A percentile compares a stretch with the other conserved stretches of the same genome.
Conservation (phyloP, 129 eudicot species). For the Apium graveolens region DNA sequence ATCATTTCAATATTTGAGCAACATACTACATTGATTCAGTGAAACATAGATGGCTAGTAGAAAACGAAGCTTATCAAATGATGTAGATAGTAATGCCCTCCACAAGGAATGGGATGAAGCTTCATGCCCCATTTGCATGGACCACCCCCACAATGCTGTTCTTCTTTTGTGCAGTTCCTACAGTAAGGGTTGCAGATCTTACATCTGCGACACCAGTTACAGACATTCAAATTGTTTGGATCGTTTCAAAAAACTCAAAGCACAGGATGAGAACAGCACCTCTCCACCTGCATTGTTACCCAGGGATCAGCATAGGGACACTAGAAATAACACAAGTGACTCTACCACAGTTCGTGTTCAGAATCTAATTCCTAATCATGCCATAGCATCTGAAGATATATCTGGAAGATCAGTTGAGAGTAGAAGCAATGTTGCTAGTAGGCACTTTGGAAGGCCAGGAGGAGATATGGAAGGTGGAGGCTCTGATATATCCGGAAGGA, state of each 20-base stretch:
- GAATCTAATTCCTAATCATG: constrained; percentile 9
- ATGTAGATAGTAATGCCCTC: constrained; percentile 47
- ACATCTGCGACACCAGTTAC: constrained; percentile 89
- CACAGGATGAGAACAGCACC: constrained; percentile 27
- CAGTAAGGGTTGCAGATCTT: constrained; percentile 79
- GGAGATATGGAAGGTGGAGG: constrained; percentile 11
- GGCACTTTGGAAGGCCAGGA: not conserved
- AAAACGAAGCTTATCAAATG: constrained; percentile 64
- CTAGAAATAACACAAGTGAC: constrained; percentile 9
- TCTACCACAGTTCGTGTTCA: constrained; percentile 15
- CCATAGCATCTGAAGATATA: constrained; percentile 24
- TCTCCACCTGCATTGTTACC: constrained; percentile 16
- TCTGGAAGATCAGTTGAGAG: constrained; percentile 21
- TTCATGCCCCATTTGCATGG: constrained; percentile 94
- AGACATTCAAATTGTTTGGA: constrained; percentile 93
- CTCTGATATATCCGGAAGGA: constrained; percentile 5
- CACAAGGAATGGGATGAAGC: constrained; percentile 92
- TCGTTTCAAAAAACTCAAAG: constrained; percentile 55
- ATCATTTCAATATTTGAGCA: constrained; percentile 42
- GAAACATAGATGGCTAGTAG: constrained; percentile 66
- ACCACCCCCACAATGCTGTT: constrained; percentile 97
- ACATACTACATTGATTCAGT: constrained; percentile 40
- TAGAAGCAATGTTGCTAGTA: constrained; percentile 4
- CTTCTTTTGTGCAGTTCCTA: constrained; percentile 80
- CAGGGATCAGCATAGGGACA: constrained; percentile 16